Evolutionary conservation across 2,329 filamentous ascomycete genomes (phyloP).

Genomic region (Monosporascus sp.): DNA sequence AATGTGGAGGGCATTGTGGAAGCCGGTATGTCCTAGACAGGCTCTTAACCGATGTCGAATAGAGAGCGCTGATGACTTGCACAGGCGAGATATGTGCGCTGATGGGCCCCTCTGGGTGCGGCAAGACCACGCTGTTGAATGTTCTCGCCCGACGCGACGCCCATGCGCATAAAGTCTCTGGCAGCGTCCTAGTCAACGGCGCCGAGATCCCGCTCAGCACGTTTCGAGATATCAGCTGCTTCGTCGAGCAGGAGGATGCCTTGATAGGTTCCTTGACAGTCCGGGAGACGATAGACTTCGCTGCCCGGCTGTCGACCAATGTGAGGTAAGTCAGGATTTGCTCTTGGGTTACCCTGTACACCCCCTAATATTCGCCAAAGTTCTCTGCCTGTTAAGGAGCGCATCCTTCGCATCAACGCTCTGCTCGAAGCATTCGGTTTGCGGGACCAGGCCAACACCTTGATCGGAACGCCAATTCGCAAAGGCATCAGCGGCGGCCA

Average conservation of each 20-base stretch:
- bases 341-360: not conserved
- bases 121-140: slow-evolving; percentile 82
- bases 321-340: slow-evolving; percentile 36
- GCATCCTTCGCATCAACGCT: slow-evolving; percentile 56
- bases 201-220: slow-evolving; percentile 41
- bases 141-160: slow-evolving; percentile 64
- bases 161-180: slow-evolving; percentile 44
- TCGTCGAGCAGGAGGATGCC: slow-evolving; percentile 85
- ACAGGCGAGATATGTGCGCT: slow-evolving; percentile 68
- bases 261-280: slow-evolving; percentile 78
- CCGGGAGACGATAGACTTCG: slow-evolving; percentile 72
- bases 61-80: no score
- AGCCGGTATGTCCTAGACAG: slow-evolving; percentile 41
- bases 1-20: slow-evolving; percentile 59
- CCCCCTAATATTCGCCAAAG: slow-evolving; percentile 16
- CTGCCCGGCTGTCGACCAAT: slow-evolving; percentile 59
- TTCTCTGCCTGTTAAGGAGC: slow-evolving; percentile 44
- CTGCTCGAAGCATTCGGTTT: slow-evolving; percentile 72
- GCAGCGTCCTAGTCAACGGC: slow-evolving; percentile 60
- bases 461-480: slow-evolving; percentile 76
- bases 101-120: slow-evolving; percentile 71
- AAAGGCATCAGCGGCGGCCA: slow-evolving; percentile 84
- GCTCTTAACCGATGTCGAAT: no score
- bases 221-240: slow-evolving; percentile 64
- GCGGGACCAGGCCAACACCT: slow-evolving; percentile 58